These are phyloP conservation scores for Plasmodium falciparum DNA, from an alignment of 169 alveolate species.

Conservation along the genomic window DNA sequence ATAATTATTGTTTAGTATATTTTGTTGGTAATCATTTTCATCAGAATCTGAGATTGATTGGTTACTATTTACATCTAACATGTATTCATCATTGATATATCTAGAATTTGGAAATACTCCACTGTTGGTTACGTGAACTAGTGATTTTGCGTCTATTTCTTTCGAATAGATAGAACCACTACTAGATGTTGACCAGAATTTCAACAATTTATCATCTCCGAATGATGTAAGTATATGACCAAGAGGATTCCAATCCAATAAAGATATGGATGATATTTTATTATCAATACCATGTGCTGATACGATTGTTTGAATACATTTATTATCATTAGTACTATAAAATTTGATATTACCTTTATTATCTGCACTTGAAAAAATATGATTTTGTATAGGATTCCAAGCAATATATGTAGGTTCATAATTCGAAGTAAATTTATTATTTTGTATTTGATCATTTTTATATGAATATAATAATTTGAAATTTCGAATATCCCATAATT, in stretches of 20 bases:
- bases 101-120: slow-evolving; percentile 79
- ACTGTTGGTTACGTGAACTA: slow-evolving; percentile 56
- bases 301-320: slow-evolving; percentile 77
- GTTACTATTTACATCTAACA: slow-evolving; percentile 79
- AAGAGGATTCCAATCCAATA: slow-evolving; percentile 91
- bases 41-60: slow-evolving; percentile 67
- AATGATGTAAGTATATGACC: slow-evolving; percentile 92
- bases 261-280: slow-evolving; percentile 80
- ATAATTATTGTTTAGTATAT: slow-evolving; percentile 39
- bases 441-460: slow-evolving; percentile 57
- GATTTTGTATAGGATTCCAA: slow-evolving; percentile 90
- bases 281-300: slow-evolving; percentile 77
- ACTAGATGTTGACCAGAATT: slow-evolving; percentile 86
- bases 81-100: slow-evolving; percentile 75
- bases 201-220: slow-evolving; percentile 86
- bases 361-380: slow-evolving; percentile 86
- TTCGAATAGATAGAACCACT: slow-evolving; percentile 81
- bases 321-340: slow-evolving; percentile 81
- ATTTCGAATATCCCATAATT: slow-evolving; percentile 88
- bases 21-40: slow-evolving; percentile 28
- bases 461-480: slow-evolving; percentile 80
- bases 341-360: slow-evolving; percentile 83
- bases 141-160: slow-evolving; percentile 75
- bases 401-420: slow-evolving; percentile 83
- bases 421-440: slow-evolving; percentile 23